Conservation (phyloP, 2,329 filamentous ascomycete species). For the Exophiala viscosa region DNA sequence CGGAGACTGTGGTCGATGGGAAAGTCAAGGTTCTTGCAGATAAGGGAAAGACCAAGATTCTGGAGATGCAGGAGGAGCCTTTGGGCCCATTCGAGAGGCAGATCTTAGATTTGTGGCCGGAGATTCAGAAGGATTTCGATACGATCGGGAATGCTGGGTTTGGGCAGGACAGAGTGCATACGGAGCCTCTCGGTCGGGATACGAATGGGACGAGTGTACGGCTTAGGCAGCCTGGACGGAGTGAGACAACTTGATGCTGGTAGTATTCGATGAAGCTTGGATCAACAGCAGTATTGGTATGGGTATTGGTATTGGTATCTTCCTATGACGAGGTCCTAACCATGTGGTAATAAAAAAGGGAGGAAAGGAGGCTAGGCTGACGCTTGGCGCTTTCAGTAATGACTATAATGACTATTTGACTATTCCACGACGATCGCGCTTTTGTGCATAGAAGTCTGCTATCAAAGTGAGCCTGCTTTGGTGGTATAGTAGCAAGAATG, state of each 20-base stretch:
- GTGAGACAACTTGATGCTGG: too few relatives aligned
- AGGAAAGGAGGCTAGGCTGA: too few relatives aligned
- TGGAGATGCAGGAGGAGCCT: constrained; percentile 24
- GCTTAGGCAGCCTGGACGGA: too few relatives aligned
- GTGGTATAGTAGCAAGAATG: neutral
- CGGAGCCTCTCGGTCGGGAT: neutral
- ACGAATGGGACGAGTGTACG: too few relatives aligned
- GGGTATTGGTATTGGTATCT: too few relatives aligned
- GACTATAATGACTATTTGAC: too few relatives aligned
- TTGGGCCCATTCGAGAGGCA: constrained; percentile 25
- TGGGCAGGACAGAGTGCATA: constrained; percentile 6
- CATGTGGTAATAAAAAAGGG: too few relatives aligned
- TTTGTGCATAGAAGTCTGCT: neutral
- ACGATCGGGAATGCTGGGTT: constrained; percentile 12
- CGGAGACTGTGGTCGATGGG: constrained; percentile 3
- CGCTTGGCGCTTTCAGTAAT: too few relatives aligned
- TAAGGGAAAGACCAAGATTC: constrained; percentile 8
- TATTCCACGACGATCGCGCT: too few relatives aligned
- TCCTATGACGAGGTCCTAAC: too few relatives aligned
- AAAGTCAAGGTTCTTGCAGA: constrained; percentile 4
- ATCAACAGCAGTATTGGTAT: too few relatives aligned
- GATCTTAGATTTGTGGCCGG: constrained; percentile 24
- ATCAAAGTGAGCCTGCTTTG: neutral
- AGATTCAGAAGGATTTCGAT: constrained; percentile 20
- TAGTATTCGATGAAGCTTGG: too few relatives aligned